Conservation (phyloP, 257 asterid species). For the Lycium ferocissimum region DNA sequence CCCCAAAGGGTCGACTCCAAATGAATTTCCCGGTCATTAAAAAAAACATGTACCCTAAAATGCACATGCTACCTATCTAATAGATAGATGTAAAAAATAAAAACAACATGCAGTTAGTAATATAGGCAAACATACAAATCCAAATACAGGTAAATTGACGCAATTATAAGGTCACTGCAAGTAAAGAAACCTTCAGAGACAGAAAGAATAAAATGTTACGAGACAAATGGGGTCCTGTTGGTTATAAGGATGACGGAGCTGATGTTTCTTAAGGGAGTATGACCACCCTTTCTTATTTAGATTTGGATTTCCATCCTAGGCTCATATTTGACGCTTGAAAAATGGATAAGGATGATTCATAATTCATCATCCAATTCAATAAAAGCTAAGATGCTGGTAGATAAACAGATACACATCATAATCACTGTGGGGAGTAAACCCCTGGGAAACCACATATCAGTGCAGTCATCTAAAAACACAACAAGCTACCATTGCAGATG, state of each 20-base stretch:
- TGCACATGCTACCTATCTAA: not conserved
- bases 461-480: not conserved
- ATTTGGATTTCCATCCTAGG: conserved; percentile 19
- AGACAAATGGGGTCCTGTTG: not conserved
- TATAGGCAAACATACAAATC: not conserved
- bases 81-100: not conserved
- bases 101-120: conserved; percentile 19
- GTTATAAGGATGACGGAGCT: not conserved
- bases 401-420: not conserved
- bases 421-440: conserved; percentile 4
- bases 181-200: not conserved
- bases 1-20: no score
- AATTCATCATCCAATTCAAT: not conserved
- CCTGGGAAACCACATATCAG: not conserved
- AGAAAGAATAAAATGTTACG: not conserved
- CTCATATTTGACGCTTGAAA: not conserved
- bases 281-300: not conserved
- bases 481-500: not conserved
- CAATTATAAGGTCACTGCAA: not conserved
- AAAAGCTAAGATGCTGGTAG: not conserved
- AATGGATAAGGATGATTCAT: not conserved
- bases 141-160: not conserved
- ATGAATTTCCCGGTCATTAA: no score
- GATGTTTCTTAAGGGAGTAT: not conserved
- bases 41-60: not conserved